Evolutionary conservation across 2,329 filamentous ascomycete genomes (phyloP).

Genomic region (Monosporascus sp.): DNA sequence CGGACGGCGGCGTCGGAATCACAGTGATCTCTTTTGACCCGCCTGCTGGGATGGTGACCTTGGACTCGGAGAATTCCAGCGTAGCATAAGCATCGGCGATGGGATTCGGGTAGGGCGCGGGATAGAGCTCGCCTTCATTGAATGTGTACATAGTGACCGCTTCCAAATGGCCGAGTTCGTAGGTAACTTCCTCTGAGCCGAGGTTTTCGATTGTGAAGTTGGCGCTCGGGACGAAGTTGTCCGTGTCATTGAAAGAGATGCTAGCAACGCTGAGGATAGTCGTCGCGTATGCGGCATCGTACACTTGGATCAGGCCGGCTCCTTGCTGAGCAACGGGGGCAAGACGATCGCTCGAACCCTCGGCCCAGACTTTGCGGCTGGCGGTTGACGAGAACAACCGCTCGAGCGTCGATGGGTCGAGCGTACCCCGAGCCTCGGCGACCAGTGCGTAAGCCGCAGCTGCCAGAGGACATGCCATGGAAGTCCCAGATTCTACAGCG

Average conservation of each 20-base stretch:
- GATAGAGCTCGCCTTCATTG: slow-evolving; percentile 3
- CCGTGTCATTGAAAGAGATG: slow-evolving; percentile 41
- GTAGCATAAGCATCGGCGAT: slow-evolving; percentile 7
- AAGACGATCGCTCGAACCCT: slow-evolving; percentile 5
- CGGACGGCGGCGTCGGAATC: slow-evolving; percentile 20
- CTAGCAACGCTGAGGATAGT: slow-evolving; percentile 32
- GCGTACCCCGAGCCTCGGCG: slow-evolving; percentile 22
- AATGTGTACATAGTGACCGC: slow-evolving; percentile 35
- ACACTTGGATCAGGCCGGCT: slow-evolving; percentile 37
- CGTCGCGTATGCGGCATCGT: slow-evolving; percentile 33
- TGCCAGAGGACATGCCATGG: slow-evolving; percentile 47
- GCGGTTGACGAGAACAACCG: slow-evolving; percentile 26
- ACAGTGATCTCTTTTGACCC: slow-evolving; percentile 21
- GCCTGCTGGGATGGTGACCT: slow-evolving; percentile 23
- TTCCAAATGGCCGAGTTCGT: slow-evolving; percentile 31
- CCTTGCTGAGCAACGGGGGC: slow-evolving; percentile 38
- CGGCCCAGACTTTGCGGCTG: slow-evolving; percentile 13
- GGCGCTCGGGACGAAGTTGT: slow-evolving; percentile 29
- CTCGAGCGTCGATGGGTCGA: slow-evolving; percentile 19
- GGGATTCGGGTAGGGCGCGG: slow-evolving; percentile 10
- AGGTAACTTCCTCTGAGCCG: slow-evolving; percentile 29
- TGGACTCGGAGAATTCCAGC: slow-evolving; percentile 11
- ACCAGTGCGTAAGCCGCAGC: slow-evolving; percentile 34
- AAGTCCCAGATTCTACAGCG: slow-evolving; percentile 47
- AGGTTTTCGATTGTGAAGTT: slow-evolving; percentile 37